These are phyloP conservation scores for Corynascus novoguineensis DNA, from an alignment of 495 filamentous ascomycete species.

Conservation along the genomic window DNA sequence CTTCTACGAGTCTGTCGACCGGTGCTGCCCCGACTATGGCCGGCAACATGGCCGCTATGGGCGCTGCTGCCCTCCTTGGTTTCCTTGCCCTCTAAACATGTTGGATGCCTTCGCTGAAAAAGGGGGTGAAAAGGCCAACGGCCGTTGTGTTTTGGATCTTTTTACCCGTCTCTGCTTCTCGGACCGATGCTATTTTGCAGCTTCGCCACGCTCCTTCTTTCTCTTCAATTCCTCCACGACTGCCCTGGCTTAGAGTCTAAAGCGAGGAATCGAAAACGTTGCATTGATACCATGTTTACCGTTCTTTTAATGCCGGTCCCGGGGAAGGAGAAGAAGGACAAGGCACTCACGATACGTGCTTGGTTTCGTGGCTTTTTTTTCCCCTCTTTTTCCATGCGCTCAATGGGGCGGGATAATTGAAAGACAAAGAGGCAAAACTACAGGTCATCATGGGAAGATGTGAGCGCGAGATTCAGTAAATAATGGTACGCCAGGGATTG, in stretches of 20 bases:
- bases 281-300: background rate
- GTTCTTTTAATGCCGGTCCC: slow-evolving; percentile 13
- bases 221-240: background rate
- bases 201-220: slow-evolving; percentile 25
- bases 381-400: background rate
- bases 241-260: background rate
- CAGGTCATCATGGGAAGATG: background rate
- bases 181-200: slow-evolving; percentile 21
- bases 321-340: background rate
- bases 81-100: slow-evolving; percentile 27
- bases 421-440: background rate
- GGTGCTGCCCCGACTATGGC: slow-evolving; percentile 24
- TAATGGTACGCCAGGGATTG: background rate
- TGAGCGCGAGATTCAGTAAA: background rate
- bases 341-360: background rate
- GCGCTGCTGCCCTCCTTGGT: slow-evolving; percentile 26
- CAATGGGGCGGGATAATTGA: background rate
- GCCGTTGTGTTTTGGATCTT: background rate
- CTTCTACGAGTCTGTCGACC: slow-evolving; percentile 10
- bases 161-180: background rate
- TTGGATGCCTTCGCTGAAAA: background rate
- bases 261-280: background rate
- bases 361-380: background rate
- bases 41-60: slow-evolving; percentile 21
- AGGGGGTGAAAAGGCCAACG: background rate